phyloP scores from a whole-genome alignment of 2,329 filamentous ascomycete species.

The Mariannaea sp. region DNA sequence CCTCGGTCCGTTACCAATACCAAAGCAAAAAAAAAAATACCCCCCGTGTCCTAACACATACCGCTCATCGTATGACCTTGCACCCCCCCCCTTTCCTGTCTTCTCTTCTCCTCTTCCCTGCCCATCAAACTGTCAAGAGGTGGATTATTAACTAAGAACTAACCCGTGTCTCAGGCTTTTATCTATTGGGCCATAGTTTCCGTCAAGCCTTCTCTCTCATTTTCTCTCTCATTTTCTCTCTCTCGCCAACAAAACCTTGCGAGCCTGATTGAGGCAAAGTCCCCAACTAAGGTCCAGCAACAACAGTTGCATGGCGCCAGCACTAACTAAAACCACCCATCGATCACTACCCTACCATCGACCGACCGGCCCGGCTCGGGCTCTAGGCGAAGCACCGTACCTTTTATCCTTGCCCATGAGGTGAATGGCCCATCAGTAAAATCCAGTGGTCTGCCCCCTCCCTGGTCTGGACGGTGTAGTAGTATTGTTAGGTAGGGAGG shows the following conservation, averaged over 20 bases:
- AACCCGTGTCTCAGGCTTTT: conserved; percentile 16
- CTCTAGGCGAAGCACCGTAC: conserved; percentile 35
- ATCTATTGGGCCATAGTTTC: conserved; percentile 23
- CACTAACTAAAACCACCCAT: conserved; percentile 25
- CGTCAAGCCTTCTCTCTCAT: conserved; percentile 9
- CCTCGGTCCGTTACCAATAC: conserved; percentile 2
- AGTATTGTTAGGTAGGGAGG: conserved; percentile 23
- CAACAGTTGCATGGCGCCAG: conserved; percentile 26
- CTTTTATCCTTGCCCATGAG: conserved; percentile 18
- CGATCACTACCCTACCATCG: conserved; percentile 24
- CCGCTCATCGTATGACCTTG: conserved; percentile 17
- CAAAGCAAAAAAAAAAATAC: not conserved
- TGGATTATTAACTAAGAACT: conserved; percentile 2
- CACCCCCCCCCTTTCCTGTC: too few species aligned
- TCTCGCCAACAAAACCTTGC: conserved; percentile 8
- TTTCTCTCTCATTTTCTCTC: conserved; percentile 11
- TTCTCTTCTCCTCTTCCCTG: too few species aligned
- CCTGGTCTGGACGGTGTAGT: too few species aligned
- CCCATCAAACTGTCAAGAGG: not conserved
- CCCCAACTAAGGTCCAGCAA: conserved; percentile 17
- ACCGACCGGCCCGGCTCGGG: conserved; percentile 39
- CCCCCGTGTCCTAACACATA: not conserved
- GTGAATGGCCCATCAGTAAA: conserved; percentile 13
- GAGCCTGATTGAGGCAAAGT: conserved; percentile 28
- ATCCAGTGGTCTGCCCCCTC: conserved; percentile 18